phyloP scores from a whole-genome alignment of 805 yeast genomes.

The Yarrowia porcina region DNA sequence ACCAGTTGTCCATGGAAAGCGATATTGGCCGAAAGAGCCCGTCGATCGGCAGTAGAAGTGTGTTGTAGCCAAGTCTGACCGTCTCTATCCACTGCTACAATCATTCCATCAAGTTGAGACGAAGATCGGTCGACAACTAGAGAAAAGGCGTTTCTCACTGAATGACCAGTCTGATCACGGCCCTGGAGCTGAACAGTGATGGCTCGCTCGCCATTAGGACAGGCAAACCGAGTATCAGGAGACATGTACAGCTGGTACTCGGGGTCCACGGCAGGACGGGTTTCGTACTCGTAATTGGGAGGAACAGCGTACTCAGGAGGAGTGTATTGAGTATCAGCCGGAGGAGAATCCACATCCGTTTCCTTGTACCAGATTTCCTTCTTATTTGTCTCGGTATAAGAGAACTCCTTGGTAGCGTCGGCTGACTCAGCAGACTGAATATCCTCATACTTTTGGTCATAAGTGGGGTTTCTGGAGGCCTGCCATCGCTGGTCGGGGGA shows the following conservation, averaged over 20 bases:
- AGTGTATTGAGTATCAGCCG: neutral
- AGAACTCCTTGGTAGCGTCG: slow-evolving; percentile 2
- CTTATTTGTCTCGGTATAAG: slow-evolving; percentile 7
- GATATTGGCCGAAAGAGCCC: slow-evolving; percentile 5
- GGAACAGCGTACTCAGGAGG: neutral
- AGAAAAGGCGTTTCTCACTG: neutral
- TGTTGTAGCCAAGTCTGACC: slow-evolving; percentile 8
- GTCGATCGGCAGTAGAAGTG: slow-evolving; percentile 4
- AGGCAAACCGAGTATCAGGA: slow-evolving; percentile 9
- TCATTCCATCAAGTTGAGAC: slow-evolving; percentile 7
- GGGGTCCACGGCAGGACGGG: slow-evolving; percentile 6
- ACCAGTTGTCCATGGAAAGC: slow-evolving; percentile 19
- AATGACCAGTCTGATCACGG: slow-evolving; percentile 15
- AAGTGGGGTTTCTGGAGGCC: neutral
- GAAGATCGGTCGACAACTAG: neutral
- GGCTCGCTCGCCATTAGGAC: slow-evolving; percentile 13
- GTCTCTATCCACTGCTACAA: neutral
- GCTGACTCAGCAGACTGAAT: neutral
- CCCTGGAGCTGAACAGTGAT: slow-evolving; percentile 16
- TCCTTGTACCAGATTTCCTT: slow-evolving; percentile 11
- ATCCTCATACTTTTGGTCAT: slow-evolving; percentile 11
- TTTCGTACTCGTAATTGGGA: neutral
- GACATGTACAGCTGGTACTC: slow-evolving; percentile 23
- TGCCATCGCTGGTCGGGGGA: neutral
- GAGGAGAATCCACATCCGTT: neutral